Conservation (phyloP, 495 filamentous ascomycete species). For the Annulohypoxylon bovei region DNA sequence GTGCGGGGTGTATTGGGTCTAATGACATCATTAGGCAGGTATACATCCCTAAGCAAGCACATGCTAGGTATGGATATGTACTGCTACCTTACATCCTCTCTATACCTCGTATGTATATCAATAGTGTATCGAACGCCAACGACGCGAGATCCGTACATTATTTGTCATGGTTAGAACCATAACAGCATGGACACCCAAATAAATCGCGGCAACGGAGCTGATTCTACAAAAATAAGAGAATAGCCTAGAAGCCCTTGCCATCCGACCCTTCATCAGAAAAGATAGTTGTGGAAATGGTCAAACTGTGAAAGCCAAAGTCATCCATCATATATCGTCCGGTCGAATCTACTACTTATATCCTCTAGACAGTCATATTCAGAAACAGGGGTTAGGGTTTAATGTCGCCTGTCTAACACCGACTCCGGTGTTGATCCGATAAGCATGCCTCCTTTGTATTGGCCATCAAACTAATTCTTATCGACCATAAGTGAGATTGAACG, state of each 20-base stretch:
- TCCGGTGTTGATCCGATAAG: slow-evolving; percentile 8
- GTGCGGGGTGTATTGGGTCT: slow-evolving; percentile 19
- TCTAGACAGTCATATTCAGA: background rate
- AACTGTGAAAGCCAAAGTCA: slow-evolving; percentile 10
- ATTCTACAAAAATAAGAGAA: slow-evolving; percentile 9
- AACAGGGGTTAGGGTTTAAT: background rate
- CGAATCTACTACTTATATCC: slow-evolving; percentile 14
- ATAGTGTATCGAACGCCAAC: slow-evolving; percentile 9
- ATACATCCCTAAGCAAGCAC: slow-evolving; percentile 14
- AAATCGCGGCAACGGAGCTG: slow-evolving; percentile 12
- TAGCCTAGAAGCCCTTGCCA: background rate
- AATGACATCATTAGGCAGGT: slow-evolving; percentile 35
- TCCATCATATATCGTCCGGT: slow-evolving; percentile 5
- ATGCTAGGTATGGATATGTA: background rate
- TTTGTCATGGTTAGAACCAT: slow-evolving; percentile 2
- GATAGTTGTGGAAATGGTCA: background rate
- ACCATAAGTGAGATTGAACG: background rate
- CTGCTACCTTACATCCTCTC: slow-evolving; percentile 3
- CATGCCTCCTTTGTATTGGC: background rate
- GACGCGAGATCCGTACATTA: slow-evolving; percentile 6
- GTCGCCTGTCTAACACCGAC: slow-evolving; percentile 19
- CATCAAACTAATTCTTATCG: background rate
- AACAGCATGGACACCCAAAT: slow-evolving; percentile 8
- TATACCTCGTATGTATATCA: slow-evolving; percentile 5
- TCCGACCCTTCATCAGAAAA: background rate